phyloP scores from a whole-genome alignment of 805 yeast genomes.

The Metschnikowia santaceciliae region DNA sequence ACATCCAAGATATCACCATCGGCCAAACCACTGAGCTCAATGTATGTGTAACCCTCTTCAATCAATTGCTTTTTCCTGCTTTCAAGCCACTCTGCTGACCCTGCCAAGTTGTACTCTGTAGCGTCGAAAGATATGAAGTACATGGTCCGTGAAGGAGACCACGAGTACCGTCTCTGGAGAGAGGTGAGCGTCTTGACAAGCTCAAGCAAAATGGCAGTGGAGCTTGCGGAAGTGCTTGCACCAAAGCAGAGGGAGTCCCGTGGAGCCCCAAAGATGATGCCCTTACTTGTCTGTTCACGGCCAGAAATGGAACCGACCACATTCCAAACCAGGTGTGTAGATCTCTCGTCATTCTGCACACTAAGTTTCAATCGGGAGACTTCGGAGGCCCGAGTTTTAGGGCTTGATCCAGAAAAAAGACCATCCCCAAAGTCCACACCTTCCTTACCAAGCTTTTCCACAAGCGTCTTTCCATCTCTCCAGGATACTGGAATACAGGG shows the following conservation, averaged over 20 bases:
- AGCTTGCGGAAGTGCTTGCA: constrained; percentile 67
- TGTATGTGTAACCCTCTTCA: constrained; percentile 61
- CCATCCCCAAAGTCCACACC: constrained; percentile 29
- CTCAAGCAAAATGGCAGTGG: constrained; percentile 69
- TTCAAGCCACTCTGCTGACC: constrained; percentile 76
- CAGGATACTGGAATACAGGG: constrained; percentile 78
- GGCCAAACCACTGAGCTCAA: constrained; percentile 69
- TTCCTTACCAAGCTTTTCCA: constrained; percentile 27
- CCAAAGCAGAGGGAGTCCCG: constrained; percentile 78
- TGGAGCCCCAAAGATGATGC: constrained; percentile 75
- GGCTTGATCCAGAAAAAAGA: constrained; percentile 24
- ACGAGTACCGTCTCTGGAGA: constrained; percentile 58
- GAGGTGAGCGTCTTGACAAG: constrained; percentile 64
- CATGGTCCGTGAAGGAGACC: constrained; percentile 82
- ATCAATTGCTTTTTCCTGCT: constrained; percentile 48
- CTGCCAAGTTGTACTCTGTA: constrained; percentile 74
- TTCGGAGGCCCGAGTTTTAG: constrained; percentile 3
- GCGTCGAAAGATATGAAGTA: constrained; percentile 86
- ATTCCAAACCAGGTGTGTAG: constrained; percentile 70
- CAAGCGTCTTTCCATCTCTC: constrained; percentile 51
- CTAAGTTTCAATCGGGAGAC: constrained; percentile 23
- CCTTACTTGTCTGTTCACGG: constrained; percentile 69
- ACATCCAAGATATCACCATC: constrained; percentile 51
- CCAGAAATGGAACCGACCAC: constrained; percentile 76
- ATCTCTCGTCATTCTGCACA: constrained; percentile 39